Conservation (phyloP, 2,329 filamentous ascomycete genomes). For the Colletotrichum salicis region DNA sequence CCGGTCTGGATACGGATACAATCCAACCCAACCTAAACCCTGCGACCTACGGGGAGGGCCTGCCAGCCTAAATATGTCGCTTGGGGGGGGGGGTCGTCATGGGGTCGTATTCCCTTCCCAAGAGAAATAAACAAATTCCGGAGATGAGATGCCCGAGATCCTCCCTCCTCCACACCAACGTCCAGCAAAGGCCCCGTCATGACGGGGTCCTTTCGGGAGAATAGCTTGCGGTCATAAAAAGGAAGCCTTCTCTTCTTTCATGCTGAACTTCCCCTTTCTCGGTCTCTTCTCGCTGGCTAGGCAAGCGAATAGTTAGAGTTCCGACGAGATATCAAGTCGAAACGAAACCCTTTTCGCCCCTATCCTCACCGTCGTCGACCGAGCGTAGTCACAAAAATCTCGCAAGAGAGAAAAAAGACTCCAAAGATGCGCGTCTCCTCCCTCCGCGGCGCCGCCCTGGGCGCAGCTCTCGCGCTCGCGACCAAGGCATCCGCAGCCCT, state of each 20-base stretch:
- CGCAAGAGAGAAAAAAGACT: too few species aligned
- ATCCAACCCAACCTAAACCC: too few species aligned
- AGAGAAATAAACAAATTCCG: conserved; percentile 3
- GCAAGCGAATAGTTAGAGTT: not conserved
- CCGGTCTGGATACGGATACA: not conserved
- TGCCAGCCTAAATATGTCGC: not conserved
- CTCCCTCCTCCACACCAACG: not conserved
- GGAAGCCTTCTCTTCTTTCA: not conserved
- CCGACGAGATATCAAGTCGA: not conserved
- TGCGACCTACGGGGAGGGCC: not conserved
- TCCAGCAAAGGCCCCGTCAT: not conserved
- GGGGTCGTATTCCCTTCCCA: not conserved
- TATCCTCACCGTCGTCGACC: not conserved
- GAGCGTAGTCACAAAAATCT: not conserved
- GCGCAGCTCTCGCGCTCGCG: conserved; percentile 5
- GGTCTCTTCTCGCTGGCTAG: not conserved
- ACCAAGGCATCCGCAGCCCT: conserved; percentile 39
- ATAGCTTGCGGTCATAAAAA: not conserved
- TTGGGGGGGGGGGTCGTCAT: not conserved
- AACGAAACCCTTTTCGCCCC: not conserved
- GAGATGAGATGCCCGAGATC: conserved; percentile 23
- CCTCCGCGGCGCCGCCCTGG: conserved; percentile 17
- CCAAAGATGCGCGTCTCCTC: conserved; percentile 18
- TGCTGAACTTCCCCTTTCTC: not conserved
- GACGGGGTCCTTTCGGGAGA: not conserved